These are phyloP conservation scores for Naganishia cerealis DNA, from an alignment of 1,284 basidiomycete genomes.

Conservation along the genomic window DNA sequence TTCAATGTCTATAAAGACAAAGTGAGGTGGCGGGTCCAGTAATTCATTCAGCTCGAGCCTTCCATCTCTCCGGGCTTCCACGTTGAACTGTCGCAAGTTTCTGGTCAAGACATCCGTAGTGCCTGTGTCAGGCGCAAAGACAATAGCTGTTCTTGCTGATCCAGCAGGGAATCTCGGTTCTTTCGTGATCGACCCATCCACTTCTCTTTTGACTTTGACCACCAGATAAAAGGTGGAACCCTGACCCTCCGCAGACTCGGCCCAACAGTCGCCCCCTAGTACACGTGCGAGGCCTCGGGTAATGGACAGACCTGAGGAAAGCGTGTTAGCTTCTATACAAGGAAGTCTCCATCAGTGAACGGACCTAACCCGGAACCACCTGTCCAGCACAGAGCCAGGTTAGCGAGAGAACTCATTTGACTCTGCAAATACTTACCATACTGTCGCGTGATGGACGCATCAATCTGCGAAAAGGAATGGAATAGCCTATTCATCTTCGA, in stretches of 20 bases:
- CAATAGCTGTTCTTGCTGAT: neutral
- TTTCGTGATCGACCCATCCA: neutral
- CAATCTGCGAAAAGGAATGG: slow-evolving; percentile 50
- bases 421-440: slow-evolving; percentile 38
- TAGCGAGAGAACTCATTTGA: neutral
- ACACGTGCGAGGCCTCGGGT: slow-evolving; percentile 46
- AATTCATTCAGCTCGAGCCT: slow-evolving; percentile 1
- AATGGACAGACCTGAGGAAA: slow-evolving; percentile 48
- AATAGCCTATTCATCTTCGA: slow-evolving; percentile 50
- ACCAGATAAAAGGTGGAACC: slow-evolving; percentile 51
- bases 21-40: slow-evolving; percentile 11
- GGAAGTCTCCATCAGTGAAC: neutral
- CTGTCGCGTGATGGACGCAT: slow-evolving; percentile 48
- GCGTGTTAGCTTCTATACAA: slow-evolving; percentile 11
- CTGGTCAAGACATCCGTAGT: slow-evolving; percentile 9
- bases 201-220: slow-evolving; percentile 40
- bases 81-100: slow-evolving; percentile 22
- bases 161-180: slow-evolving; percentile 1
- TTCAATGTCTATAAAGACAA: slow-evolving; percentile 21
- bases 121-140: slow-evolving; percentile 4
- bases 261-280: slow-evolving; percentile 49
- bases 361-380: slow-evolving; percentile 16
- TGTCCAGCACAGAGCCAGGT: slow-evolving; percentile 37
- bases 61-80: neutral
- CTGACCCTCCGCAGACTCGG: slow-evolving; percentile 45